Conservation (phyloP, 805 yeast genomes). For the Myxozyma nipponensis region DNA sequence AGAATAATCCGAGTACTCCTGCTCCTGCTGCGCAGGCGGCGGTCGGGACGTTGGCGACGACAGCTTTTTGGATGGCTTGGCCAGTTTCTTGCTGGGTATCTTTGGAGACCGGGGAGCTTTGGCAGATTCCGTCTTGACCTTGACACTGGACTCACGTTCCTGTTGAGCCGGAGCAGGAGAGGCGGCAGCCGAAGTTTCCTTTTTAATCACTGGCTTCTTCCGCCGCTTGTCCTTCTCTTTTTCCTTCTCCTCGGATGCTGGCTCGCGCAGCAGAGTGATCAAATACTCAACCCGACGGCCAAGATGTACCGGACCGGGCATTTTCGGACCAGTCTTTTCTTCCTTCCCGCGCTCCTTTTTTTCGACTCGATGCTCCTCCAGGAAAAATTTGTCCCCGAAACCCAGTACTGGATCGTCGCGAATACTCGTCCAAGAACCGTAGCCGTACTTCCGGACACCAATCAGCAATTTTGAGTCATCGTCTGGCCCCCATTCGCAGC, state of each 20-base stretch:
- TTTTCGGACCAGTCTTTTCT: slow-evolving; percentile 51
- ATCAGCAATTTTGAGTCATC: slow-evolving; percentile 85
- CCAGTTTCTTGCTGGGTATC: background rate
- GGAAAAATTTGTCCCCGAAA: slow-evolving; percentile 75
- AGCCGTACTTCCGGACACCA: slow-evolving; percentile 90
- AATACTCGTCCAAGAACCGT: slow-evolving; percentile 91
- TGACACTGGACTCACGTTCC: background rate
- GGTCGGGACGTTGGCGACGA: slow-evolving; percentile 5
- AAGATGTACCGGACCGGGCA: slow-evolving; percentile 89
- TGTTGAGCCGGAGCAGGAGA: slow-evolving; percentile 15
- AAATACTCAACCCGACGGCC: slow-evolving; percentile 89
- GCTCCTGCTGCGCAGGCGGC: slow-evolving; percentile 12
- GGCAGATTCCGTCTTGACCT: slow-evolving; percentile 3
- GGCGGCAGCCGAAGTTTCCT: slow-evolving; percentile 18
- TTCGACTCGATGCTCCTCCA: slow-evolving; percentile 47
- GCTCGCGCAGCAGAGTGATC: slow-evolving; percentile 64
- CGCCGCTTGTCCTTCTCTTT: slow-evolving; percentile 27
- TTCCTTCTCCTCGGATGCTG: slow-evolving; percentile 33
- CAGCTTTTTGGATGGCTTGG: background rate
- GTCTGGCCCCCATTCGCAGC: slow-evolving; percentile 72
- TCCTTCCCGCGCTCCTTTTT: slow-evolving; percentile 37
- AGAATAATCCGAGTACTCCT: slow-evolving; percentile 54
- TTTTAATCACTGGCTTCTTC: slow-evolving; percentile 24
- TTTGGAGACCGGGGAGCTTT: slow-evolving; percentile 7
- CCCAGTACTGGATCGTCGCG: slow-evolving; percentile 93